phyloP scores from a whole-genome alignment of 345 rosid species.

The Eutrema japonicum region DNA sequence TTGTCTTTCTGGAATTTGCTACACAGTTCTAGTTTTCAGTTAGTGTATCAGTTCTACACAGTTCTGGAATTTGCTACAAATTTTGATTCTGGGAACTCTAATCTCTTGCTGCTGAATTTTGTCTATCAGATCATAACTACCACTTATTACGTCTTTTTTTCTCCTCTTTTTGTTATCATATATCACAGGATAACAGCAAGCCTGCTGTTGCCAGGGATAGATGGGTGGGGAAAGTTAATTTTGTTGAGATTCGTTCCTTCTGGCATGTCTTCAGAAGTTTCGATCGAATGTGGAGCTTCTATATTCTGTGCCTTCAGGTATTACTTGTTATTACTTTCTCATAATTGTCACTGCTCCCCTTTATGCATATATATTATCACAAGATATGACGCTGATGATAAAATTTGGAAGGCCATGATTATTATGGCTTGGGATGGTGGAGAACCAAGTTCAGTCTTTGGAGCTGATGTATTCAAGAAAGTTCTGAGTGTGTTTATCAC shows the following conservation, averaged over 20 bases:
- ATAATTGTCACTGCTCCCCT: conserved; percentile 6
- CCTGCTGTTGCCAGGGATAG: conserved; percentile 57
- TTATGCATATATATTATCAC: conserved; percentile 27
- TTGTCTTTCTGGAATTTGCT: neutral
- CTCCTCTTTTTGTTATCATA: conserved; percentile 20
- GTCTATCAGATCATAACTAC: conserved; percentile 12
- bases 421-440: conserved; percentile 97
- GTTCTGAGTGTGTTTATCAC: conserved; percentile 90
- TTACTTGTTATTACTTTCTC: neutral
- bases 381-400: conserved; percentile 40
- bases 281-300: conserved; percentile 99
- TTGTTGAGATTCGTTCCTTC: conserved; percentile 96
- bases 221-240: conserved; percentile 97
- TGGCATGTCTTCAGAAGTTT: conserved; percentile 99
- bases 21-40: conserved; percentile 15
- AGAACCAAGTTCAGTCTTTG: conserved; percentile 59
- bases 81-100: conserved; percentile 17
- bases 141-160: neutral
- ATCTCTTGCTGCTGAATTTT: conserved; percentile 3
- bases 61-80: conserved; percentile 13
- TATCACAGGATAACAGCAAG: conserved; percentile 67
- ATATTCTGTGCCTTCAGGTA: conserved; percentile 91
- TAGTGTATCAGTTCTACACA: neutral
- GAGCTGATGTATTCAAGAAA: conserved; percentile 69
- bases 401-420: conserved; percentile 73